Evolutionary conservation across 2,329 filamentous ascomycete species (phyloP), one percentile per base, ranked within the genome.

Genomic region (Diaporthe australafricana): DNA sequence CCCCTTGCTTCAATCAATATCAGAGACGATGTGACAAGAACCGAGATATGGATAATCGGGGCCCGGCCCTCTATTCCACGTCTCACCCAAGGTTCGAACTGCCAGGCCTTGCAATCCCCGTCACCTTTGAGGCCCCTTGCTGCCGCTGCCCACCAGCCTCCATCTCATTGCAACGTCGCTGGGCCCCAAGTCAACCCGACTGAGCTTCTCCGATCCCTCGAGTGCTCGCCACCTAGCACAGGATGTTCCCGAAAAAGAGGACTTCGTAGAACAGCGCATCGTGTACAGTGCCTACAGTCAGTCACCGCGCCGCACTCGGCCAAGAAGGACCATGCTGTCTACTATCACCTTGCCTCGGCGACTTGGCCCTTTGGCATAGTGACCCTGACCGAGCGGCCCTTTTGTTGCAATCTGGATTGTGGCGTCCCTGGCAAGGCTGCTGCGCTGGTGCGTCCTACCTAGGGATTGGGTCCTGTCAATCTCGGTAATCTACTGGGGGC

Each of bases 401-500:
- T 50, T 45, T 30, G 25, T 40, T 68, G 52, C 66, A 57, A 35
- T 38, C 48, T 48, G 52, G 52, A 27, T 16, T 17, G 42, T 42
- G 53, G 67, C 45, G 67, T 50, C 30, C 53, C 53, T 16, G 45
- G 22, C n/a, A 52, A 20, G 53, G 22, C 45, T 25, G 27, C 65
- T 35, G 42, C 35, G 35, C 42, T 32, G 42, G 30, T 30, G 38
- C 67, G 60, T 65, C 25, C 60, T 65, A 38, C n/a, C 60, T 65
- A 65, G 45, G 42, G 25, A 25, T 38, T 65, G 30, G 45, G 60
- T 60, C 53, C 53, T 69, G 53, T 50, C 67, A 69, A 60, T 69
- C 32, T 69, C 67, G 67, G 67, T 60, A 69, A 69, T 69, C 52
- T 69, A 69, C 45, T 69, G 27, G 66, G 38, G 55, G 42, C 66